A percentile compares a stretch with the other conserved stretches of the same genome.
Evolutionary conservation across 768 basidiomycete species (phyloP).

Genomic region (Pholiota microspora): DNA sequence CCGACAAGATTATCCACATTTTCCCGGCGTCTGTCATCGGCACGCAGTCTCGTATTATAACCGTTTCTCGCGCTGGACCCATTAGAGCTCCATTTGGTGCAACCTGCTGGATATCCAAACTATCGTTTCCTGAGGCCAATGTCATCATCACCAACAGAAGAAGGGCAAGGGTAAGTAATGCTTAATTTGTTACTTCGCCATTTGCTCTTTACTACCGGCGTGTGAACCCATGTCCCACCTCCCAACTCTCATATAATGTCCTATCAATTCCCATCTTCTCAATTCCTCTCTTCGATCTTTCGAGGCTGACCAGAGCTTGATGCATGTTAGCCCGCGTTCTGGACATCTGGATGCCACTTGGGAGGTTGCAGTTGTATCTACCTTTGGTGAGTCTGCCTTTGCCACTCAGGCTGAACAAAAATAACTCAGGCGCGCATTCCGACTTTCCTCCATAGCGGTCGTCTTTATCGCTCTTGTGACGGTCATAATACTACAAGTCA

Average conservation of each 20-base stretch:
- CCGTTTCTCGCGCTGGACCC: slow-evolving; percentile 1
- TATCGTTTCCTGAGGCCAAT: neutral
- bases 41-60: neutral
- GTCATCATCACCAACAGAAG: neutral
- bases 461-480: slow-evolving; percentile 24
- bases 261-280: neutral
- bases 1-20: neutral
- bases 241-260: neutral
- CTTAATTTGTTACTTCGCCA: neutral
- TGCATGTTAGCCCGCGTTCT: slow-evolving; percentile 24
- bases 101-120: neutral
- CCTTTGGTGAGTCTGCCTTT: slow-evolving; percentile 27
- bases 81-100: slow-evolving; percentile 1
- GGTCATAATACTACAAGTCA: slow-evolving; percentile 25
- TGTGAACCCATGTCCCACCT: neutral
- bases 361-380: slow-evolving; percentile 34
- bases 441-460: slow-evolving; percentile 15
- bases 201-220: neutral
- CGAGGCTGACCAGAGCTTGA: neutral
- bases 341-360: slow-evolving; percentile 34
- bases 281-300: neutral
- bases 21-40: neutral
- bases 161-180: neutral
- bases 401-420: neutral
- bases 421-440: neutral